Evolutionary conservation across 1,139 yeast species (phyloP).

Genomic region (Hyphopichia wangnamkhiaoensis): DNA sequence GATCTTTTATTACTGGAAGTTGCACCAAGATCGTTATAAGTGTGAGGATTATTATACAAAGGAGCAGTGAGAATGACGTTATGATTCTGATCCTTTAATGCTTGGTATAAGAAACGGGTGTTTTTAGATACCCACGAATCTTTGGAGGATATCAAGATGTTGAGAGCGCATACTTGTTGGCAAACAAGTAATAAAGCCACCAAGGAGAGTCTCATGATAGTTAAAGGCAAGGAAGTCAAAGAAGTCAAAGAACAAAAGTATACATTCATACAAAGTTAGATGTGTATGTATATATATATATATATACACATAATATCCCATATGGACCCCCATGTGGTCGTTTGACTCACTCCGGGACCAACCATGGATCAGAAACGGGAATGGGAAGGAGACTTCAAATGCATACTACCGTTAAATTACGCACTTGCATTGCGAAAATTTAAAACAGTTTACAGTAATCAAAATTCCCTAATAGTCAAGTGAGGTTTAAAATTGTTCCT

Average conservation of each 20-base stretch:
- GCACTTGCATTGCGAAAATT: no score
- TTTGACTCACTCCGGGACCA: no score
- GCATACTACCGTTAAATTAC: no score
- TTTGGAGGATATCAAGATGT: slow-evolving; percentile 34
- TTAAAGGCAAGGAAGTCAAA: neutral
- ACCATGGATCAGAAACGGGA: no score
- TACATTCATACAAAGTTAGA: neutral
- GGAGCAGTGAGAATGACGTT: slow-evolving; percentile 36
- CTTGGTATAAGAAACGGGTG: slow-evolving; percentile 27
- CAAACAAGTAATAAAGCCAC: neutral
- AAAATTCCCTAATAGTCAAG: no score
- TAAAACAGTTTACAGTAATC: no score
- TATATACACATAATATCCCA: no score
- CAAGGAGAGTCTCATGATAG: neutral
- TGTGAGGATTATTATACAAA: slow-evolving; percentile 18
- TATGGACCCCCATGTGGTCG: slow-evolving; percentile 1
- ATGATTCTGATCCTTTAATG: slow-evolving; percentile 28
- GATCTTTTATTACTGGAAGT: neutral
- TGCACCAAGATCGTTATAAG: neutral
- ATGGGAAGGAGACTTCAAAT: neutral
- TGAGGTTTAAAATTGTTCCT: no score
- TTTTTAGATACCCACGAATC: slow-evolving; percentile 46
- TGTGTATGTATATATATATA: neutral
- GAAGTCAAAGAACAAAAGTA: neutral
- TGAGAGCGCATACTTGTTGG: slow-evolving; percentile 24